Evolutionary conservation across 495 filamentous ascomycete genomes (phyloP).

Genomic region (Podospora pseudopauciseta): DNA sequence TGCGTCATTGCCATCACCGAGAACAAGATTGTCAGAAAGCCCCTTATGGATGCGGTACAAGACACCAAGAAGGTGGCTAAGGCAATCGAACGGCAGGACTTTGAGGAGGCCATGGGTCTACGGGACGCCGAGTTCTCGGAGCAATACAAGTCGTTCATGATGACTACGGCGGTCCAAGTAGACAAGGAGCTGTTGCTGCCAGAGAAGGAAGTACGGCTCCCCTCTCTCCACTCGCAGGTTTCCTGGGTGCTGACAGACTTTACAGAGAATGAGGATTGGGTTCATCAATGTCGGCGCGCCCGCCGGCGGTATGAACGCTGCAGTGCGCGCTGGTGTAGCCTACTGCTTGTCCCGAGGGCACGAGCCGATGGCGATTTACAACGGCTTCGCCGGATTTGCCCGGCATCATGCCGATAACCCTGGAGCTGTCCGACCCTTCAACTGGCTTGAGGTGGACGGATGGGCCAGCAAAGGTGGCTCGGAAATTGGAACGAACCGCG

Average conservation of each 20-base stretch:
- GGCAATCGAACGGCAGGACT: constrained; percentile 78
- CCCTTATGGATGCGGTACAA: constrained; percentile 81
- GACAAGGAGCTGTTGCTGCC: constrained; percentile 53
- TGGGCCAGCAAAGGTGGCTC: constrained; percentile 97
- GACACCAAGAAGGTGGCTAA: constrained; percentile 77
- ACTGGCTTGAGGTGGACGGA: constrained; percentile 89
- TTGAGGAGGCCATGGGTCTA: constrained; percentile 76
- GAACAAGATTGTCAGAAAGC: constrained; percentile 92
- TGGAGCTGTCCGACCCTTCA: constrained; percentile 76
- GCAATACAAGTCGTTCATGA: constrained; percentile 83
- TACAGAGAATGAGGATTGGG: constrained; percentile 81
- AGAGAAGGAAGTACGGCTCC: constrained; percentile 61
- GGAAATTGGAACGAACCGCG: constrained; percentile 96
- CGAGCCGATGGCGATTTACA: constrained; percentile 86
- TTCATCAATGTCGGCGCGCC: constrained; percentile 97
- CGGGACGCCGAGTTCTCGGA: constrained; percentile 93
- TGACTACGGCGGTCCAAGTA: constrained; percentile 64
- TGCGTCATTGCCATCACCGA: constrained; percentile 94
- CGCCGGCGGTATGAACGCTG: constrained; percentile 98
- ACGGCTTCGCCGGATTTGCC: constrained; percentile 92
- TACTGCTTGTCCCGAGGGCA: constrained; percentile 95
- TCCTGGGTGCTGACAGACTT: constrained; percentile 20
- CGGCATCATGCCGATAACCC: constrained; percentile 84
- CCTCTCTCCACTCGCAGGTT: not conserved
- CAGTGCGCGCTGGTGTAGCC: constrained; percentile 89